Evolutionary conservation across 2,329 filamentous ascomycete species (phyloP), one percentile per base, ranked within the genome.

Genomic region (Pestalotiopsis sp.): DNA sequence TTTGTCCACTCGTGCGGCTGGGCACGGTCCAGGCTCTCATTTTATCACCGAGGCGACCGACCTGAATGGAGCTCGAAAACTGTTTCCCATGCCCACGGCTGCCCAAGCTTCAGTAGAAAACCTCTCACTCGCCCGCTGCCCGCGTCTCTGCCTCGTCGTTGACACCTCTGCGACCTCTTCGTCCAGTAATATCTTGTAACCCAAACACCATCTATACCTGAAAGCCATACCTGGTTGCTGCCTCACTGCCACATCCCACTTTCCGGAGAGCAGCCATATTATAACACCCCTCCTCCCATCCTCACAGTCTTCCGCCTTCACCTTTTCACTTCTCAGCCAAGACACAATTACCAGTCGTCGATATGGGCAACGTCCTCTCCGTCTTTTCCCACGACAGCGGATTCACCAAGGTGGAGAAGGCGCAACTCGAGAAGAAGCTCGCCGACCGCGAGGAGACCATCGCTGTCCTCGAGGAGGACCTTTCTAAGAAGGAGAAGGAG

Each of bases 291-390:
- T 27, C 4, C n/a, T 27, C 52, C n/a, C 49, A 58, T 52, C 39
- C 5, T 13, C 23, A 52, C 23, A 13, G 13, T 62, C n/a, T 41
- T 67, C 12, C 14, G n/a, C 9, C 6, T 38, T 60, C 56, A 14
- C 11, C 11, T 36, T 17, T 13, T 60, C 27, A 12, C 20, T 56
- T 31, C 39, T 20, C 7, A 41, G 25, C 14, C n/a, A 7, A 52
- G 9, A 23, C 17, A 52, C 17, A 52, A 41, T 13, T 11, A 36
- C 12, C 59, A 68, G 52, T 31, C 67, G 59, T 67, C 71, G 59
- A 73, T 65, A 82, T 82, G 80, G 80, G 80, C 74, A 79, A 80
- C 75, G 80, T 82, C 71, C 77, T 83, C 70, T 80, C 78, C 71
- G 78, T 77, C 69, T 80, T 83, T 72, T 75, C 78, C n/a, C 75